Conservation (phyloP, 768 basidiomycete species). For the Phanerodontia chrysosporium region DNA sequence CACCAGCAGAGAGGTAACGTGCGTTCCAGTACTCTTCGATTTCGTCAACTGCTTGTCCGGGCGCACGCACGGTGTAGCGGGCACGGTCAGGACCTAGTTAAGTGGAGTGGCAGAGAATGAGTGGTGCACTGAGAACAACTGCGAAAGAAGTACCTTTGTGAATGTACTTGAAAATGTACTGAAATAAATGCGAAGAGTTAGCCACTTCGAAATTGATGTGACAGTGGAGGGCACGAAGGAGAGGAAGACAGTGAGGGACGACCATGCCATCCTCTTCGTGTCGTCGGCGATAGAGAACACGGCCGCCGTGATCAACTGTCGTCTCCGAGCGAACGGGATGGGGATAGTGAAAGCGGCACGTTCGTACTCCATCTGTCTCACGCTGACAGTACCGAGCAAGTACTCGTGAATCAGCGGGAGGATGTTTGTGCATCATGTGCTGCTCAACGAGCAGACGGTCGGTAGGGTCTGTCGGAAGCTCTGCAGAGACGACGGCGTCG, state of each 20-base stretch:
- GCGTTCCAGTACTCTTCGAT: constrained; percentile 34
- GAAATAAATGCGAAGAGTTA: constrained; percentile 28
- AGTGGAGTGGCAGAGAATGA: background rate
- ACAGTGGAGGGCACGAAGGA: constrained; percentile 27
- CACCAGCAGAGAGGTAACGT: constrained; percentile 15
- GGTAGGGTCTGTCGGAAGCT: constrained; percentile 25
- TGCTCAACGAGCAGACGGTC: constrained; percentile 24
- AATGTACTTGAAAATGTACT: constrained; percentile 38
- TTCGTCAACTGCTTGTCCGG: constrained; percentile 22
- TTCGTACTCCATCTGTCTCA: background rate
- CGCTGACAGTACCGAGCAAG: background rate
- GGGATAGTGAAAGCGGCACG: constrained; percentile 22
- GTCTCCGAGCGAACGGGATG: constrained; percentile 20
- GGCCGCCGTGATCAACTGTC: constrained; percentile 23
- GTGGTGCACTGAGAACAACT: too few species aligned
- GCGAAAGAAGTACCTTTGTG: constrained; percentile 29
- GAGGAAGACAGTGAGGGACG: constrained; percentile 25
- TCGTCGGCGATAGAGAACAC: constrained; percentile 26
- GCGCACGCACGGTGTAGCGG: background rate
- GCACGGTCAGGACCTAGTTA: constrained; percentile 16
- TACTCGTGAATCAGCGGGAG: too few species aligned
- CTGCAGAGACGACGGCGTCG: constrained; percentile 31
- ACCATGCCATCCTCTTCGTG: constrained; percentile 23
- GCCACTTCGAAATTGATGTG: constrained; percentile 36
- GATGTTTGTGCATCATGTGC: constrained; percentile 35